Evolutionary conservation across 768 basidiomycete species (phyloP), one percentile per base, ranked within the genome.

Genomic region (Lentinus brumalis): DNA sequence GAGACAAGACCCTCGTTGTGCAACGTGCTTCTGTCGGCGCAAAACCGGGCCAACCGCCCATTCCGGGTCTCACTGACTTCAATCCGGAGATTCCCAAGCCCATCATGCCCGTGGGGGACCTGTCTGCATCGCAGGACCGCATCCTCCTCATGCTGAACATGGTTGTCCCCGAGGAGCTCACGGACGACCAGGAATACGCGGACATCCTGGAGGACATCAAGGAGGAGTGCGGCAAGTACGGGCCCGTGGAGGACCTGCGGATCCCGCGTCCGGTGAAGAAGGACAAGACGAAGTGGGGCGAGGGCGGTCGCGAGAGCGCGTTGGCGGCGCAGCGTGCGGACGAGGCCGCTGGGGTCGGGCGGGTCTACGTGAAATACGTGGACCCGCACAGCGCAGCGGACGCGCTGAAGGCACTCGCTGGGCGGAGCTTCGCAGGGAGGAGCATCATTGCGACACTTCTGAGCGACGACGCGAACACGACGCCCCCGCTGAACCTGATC

Each of bases 111-210:
- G 91, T 91, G 8, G 88, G 88, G 53, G 79, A 81, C 56, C 78
- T 75, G 40, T 66, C 75, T 11, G 64, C 74, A 53, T 84, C 89
- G 56, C 47, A 63, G 54, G 84, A 93, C 30, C 87, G 93, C 40
- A 95, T 97, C 70, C 83, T 99, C 68, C 89, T 98, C 72, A 91
- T 99, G 89, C 78, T 99, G 69, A 99, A 98, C 83, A 99, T 99
- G 97, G 94, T 99, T 65, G 92, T 91, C 0, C 73, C 92, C 1
- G 97, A 99, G 47, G 97, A 99, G 70, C 83, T 99, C 50, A 74
- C 83, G 16, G 88, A 94, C 68, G 96, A 98, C 71, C 79, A 88
- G 61, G 97, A 99, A 70, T 99, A 97, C 73, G 86, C 86, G 26
- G 97, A 99, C 68, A 84, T 99, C 59, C 87, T 92, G 62, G 95